Evolutionary conservation across 2,329 filamentous ascomycete species (phyloP).

Genomic region (Penicillium capsulatum): DNA sequence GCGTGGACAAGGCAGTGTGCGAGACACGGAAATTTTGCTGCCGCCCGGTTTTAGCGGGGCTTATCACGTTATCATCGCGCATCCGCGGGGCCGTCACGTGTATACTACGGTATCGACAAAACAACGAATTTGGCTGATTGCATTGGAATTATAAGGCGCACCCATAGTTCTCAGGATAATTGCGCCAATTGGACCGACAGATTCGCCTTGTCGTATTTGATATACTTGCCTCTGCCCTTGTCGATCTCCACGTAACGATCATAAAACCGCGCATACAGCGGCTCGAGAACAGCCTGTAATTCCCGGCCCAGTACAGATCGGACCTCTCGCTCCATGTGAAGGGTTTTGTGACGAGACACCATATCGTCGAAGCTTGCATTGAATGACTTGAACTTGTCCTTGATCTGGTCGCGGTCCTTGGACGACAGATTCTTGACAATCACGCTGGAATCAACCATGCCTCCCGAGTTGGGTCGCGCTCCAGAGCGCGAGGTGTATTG

Average conservation of each 20-base stretch:
- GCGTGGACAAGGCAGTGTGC: conserved; percentile 17
- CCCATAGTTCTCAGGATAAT: conserved; percentile 8
- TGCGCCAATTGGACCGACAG: conserved; percentile 60
- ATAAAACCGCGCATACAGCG: conserved; percentile 91
- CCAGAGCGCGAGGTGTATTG: conserved; percentile 75
- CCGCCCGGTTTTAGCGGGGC: conserved; percentile 28
- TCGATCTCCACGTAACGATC: conserved; percentile 96
- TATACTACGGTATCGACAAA: no score
- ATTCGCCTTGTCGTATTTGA: conserved; percentile 88
- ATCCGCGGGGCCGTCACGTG: conserved; percentile 19
- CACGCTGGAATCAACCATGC: conserved; percentile 66
- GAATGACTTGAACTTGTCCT: conserved; percentile 91
- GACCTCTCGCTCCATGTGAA: conserved; percentile 88
- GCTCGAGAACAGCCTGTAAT: conserved; percentile 86
- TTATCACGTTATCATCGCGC: conserved; percentile 38
- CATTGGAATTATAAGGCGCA: background rate
- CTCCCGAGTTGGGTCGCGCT: conserved; percentile 66
- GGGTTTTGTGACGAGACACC: conserved; percentile 73
- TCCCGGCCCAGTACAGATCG: conserved; percentile 74
- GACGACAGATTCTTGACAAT: conserved; percentile 78
- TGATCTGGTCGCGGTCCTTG: conserved; percentile 94
- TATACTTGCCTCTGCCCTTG: conserved; percentile 96
- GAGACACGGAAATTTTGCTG: conserved; percentile 32
- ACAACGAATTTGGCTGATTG: no score
- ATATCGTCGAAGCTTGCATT: conserved; percentile 88